A percentile compares a stretch with the other conserved stretches of the same genome.
Evolutionary conservation across 148 eudicot genomes (phyloP).

Genomic region (Cornus suecica): DNA sequence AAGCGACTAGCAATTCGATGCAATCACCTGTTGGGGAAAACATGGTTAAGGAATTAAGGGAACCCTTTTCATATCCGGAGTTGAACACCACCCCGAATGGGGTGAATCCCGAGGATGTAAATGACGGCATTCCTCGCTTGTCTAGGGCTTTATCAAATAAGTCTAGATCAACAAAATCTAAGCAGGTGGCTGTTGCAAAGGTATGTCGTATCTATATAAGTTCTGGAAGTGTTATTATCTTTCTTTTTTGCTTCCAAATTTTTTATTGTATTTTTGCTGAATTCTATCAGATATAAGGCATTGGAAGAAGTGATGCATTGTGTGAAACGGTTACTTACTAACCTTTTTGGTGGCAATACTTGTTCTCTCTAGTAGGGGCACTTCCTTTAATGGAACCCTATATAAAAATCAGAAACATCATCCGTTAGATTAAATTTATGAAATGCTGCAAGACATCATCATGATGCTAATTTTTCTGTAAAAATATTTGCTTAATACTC

Average conservation of each 20-base stretch:
- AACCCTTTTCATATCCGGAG: constrained; percentile 70
- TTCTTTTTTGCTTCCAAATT: not conserved
- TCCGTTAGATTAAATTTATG: not conserved
- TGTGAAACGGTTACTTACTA: not conserved
- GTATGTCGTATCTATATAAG: constrained; percentile 27
- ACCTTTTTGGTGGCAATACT: not conserved
- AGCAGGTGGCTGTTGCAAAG: constrained; percentile 82
- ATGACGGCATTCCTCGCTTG: constrained; percentile 84
- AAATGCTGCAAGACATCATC: not conserved
- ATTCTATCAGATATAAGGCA: not conserved
- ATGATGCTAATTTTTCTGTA: not conserved
- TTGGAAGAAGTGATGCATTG: not conserved
- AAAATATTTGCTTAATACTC: not conserved
- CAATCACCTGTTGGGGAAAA: constrained; percentile 29
- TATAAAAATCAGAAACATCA: not conserved
- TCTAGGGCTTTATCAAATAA: constrained; percentile 67
- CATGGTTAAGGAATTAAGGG: constrained; percentile 39
- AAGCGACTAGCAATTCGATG: constrained; percentile 22
- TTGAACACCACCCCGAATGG: constrained; percentile 24
- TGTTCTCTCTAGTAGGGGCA: not conserved
- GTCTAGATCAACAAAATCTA: constrained; percentile 69
- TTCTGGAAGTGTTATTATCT: not conserved
- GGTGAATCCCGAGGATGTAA: constrained; percentile 35
- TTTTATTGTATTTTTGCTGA: not conserved
- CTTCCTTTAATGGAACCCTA: not conserved